Evolutionary conservation across 2,329 filamentous ascomycete species (phyloP).

Genomic region (Fusarium tanahbumbuense): DNA sequence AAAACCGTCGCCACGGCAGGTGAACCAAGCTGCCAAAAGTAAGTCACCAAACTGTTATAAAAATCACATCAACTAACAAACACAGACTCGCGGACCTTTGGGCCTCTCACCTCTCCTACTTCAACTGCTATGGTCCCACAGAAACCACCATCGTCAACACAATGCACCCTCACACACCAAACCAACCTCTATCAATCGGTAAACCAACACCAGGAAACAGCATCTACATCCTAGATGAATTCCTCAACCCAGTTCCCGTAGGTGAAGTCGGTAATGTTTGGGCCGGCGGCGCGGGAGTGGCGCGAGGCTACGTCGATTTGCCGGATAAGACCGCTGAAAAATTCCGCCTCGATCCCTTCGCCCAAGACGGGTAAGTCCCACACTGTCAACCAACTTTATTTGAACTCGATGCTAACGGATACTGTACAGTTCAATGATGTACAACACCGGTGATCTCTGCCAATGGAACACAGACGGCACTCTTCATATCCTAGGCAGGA

Average conservation of each 20-base stretch:
- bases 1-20: conserved; percentile 65
- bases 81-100: conserved; percentile 63
- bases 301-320: conserved; percentile 66
- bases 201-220: conserved; percentile 67
- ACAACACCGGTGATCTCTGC: conserved; percentile 70
- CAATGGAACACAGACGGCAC: conserved; percentile 64
- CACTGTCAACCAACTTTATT: background rate
- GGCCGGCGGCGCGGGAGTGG: conserved; percentile 64
- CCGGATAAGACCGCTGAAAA: conserved; percentile 61
- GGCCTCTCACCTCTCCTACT: conserved; percentile 60
- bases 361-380: conserved; percentile 59
- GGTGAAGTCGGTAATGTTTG: conserved; percentile 66
- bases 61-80: background rate
- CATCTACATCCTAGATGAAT: conserved; percentile 65
- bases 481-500: conserved; percentile 66
- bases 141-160: conserved; percentile 71
- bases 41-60: conserved; percentile 4
- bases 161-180: conserved; percentile 52
- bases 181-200: conserved; percentile 65
- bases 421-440: conserved; percentile 58
- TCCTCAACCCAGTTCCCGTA: conserved; percentile 56
- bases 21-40: conserved; percentile 62
- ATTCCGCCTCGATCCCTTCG: conserved; percentile 64
- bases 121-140: conserved; percentile 70
- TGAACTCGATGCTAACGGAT: background rate